Percentiles rank a stretch among this genome's conserved stretches.
phyloP scores from a whole-genome alignment of 176 grass and related monocot species.

The Dactylis glomerata region DNA sequence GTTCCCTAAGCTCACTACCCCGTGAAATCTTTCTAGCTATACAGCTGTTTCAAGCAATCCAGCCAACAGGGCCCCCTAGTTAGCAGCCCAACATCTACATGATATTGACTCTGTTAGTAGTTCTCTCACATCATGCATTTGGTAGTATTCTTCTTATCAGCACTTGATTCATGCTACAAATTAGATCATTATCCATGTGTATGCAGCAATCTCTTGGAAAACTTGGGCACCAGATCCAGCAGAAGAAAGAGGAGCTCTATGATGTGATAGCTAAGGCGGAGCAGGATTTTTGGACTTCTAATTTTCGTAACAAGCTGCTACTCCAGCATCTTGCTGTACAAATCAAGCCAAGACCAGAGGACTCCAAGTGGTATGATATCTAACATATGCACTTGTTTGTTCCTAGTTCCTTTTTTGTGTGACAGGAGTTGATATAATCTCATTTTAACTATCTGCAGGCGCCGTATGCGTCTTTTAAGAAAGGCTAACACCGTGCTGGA shows the following conservation, averaged over 20 bases:
- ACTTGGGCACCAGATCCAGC: neutral
- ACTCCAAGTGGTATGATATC: neutral
- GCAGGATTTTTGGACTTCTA: neutral
- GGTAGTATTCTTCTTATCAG: neutral
- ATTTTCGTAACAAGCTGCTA: neutral
- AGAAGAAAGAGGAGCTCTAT: neutral
- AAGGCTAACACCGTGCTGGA: too few relatives aligned
- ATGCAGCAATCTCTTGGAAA: neutral
- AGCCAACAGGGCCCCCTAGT: neutral
- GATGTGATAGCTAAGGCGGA: neutral
- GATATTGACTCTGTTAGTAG: neutral
- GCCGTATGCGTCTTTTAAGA: too few relatives aligned
- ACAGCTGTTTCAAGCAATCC: neutral
- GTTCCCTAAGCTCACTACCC: too few relatives aligned
- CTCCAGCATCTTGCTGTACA: neutral
- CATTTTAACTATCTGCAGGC: too few relatives aligned
- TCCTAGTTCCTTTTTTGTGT: neutral
- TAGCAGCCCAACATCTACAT: neutral
- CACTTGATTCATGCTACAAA: neutral
- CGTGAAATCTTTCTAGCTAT: too few relatives aligned
- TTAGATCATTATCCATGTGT: neutral
- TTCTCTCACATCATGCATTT: neutral
- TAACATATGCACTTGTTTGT: neutral
- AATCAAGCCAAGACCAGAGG: neutral
- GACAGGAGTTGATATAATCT: neutral